Evolutionary conservation across 768 basidiomycete species (phyloP), one percentile per base, ranked within the genome.

Genomic region (Psilocybe cubensis): DNA sequence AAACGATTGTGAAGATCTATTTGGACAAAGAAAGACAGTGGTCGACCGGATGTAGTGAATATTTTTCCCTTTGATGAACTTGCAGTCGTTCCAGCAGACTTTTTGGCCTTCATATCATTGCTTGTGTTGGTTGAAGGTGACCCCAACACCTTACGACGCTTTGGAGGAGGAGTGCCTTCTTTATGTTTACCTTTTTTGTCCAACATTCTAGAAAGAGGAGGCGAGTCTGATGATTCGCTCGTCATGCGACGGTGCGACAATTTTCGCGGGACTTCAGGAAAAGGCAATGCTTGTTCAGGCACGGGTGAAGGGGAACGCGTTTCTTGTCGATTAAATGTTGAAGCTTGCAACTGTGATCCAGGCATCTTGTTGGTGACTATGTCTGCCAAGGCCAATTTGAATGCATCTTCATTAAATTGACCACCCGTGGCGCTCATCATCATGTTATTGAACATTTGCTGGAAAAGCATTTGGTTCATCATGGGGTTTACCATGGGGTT

Each of bases 1-100:
- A 74, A 71, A 21, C 89, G 78, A 48, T 83, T 81, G 42, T 78
- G 77, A 1, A 87, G 73, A 61, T 87, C 87, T n/a, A 90, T 74
- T 65, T 89, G 87, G 31, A 91, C 85, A 61, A 83, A 89, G 61
- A 91, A 89, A 11, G 72, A 67, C 44, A 85, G 63, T 0, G 79
- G 72, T 49, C 70, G 63, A 3, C 83, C 87, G 29, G 72, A 64
- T 21, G 68, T 66, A 0, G 71, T 70, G 55, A 89, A 88, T 21
- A 88, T 65, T 74, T 70, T 23, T 67, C 67, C 18, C 43, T 51
- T 38, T 55, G 59, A 54, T 33, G 58, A 53, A 18, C n/a, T 45
- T 48, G 52, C 4, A 4, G 10, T 23, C 31, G 52, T 21, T 14
- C 17, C n/a, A 25, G 41, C 17, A 3, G 52, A 8, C 44, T 43